Conservation (phyloP, 768 basidiomycete species). For the Tulasnella sp. region DNA sequence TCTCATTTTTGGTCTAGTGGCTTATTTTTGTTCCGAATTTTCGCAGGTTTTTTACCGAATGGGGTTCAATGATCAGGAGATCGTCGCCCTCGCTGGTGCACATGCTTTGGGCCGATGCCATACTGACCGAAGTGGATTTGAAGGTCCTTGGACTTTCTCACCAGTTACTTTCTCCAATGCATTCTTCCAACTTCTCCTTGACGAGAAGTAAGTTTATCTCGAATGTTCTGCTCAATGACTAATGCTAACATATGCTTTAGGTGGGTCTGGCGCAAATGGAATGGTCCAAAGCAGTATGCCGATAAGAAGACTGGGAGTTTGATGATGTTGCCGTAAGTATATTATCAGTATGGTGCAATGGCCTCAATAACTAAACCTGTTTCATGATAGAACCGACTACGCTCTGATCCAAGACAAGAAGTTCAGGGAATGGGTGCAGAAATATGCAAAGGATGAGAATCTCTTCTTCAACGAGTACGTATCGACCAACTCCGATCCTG, state of each 20-base stretch:
- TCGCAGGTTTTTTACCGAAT: constrained; percentile 78
- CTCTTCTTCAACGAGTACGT: constrained; percentile 91
- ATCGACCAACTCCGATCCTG: neutral
- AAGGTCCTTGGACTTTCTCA: constrained; percentile 92
- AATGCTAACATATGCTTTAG: constrained; percentile 22
- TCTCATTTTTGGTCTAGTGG: neutral
- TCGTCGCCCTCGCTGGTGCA: constrained; percentile 85
- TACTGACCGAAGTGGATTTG: constrained; percentile 69
- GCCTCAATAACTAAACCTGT: constrained; percentile 5
- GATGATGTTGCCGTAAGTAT: constrained; percentile 89
- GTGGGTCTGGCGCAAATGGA: constrained; percentile 94
- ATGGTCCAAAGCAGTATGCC: constrained; percentile 82
- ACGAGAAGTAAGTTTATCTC: constrained; percentile 51
- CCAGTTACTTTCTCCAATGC: constrained; percentile 81
- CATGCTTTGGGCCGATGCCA: constrained; percentile 97
- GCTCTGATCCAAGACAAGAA: constrained; percentile 78
- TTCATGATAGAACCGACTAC: constrained; percentile 60
- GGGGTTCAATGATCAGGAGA: constrained; percentile 97
- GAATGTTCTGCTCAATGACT: neutral
- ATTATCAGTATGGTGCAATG: neutral
- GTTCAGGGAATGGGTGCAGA: constrained; percentile 80
- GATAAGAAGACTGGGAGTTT: constrained; percentile 79
- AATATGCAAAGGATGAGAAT: constrained; percentile 73
- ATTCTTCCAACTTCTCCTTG: constrained; percentile 71
- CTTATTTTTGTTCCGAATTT: neutral